phyloP scores from a whole-genome alignment of 495 filamentous ascomycete species.

The Penicillium ochrochloron region DNA sequence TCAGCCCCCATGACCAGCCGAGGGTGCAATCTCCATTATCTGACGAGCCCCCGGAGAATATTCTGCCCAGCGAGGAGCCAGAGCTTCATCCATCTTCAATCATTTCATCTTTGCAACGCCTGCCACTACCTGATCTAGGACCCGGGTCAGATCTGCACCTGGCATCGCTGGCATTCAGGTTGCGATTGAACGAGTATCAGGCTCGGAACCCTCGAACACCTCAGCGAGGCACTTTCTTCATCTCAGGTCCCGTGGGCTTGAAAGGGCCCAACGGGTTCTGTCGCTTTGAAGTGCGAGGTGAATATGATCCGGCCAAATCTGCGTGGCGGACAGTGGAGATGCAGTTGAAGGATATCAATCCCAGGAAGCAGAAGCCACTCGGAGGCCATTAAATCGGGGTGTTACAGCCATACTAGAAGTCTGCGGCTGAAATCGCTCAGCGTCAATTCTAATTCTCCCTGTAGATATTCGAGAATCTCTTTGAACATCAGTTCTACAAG shows the following conservation, averaged over 20 bases:
- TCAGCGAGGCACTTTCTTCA: conserved; percentile 65
- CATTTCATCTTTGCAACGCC: conserved; percentile 40
- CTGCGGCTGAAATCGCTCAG: background rate
- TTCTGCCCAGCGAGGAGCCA: conserved; percentile 20
- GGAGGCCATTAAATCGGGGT: conserved; percentile 18
- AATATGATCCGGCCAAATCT: conserved; percentile 60
- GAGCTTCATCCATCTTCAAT: conserved; percentile 39
- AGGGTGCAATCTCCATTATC: conserved; percentile 28
- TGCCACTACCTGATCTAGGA: conserved; percentile 44
- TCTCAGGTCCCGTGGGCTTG: conserved; percentile 70
- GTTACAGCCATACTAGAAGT: background rate
- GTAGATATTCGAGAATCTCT: background rate
- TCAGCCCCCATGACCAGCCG: conserved; percentile 30
- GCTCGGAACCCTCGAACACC: conserved; percentile 40
- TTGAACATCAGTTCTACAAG: background rate
- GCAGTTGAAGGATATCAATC: conserved; percentile 40
- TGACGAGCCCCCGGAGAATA: conserved; percentile 21
- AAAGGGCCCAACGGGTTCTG: conserved; percentile 59
- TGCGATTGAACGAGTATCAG: conserved; percentile 48
- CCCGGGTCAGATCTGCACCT: conserved; percentile 44
- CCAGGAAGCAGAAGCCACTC: conserved; percentile 35
- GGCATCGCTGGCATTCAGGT: conserved; percentile 58
- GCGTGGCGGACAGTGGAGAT: conserved; percentile 43
- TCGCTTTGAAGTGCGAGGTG: conserved; percentile 60
- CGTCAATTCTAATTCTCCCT: background rate